Evolutionary conservation across 1,139 yeast genomes (phyloP).

Genomic region (Hyphopichia buzzinii): DNA sequence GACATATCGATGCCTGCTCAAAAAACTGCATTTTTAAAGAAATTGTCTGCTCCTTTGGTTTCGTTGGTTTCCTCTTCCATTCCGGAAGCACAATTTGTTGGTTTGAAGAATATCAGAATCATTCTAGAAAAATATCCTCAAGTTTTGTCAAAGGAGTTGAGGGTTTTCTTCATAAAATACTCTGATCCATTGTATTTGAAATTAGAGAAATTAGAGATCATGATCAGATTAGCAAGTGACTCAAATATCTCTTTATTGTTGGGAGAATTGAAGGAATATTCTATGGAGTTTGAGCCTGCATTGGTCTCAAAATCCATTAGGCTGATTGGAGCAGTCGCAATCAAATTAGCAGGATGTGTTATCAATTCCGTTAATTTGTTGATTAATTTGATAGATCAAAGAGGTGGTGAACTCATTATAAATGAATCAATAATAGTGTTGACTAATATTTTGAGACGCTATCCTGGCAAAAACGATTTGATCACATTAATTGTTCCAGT

Average conservation of each 20-base stretch:
- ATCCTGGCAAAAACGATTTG: slow-evolving; percentile 59
- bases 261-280: slow-evolving; percentile 86
- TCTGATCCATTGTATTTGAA: slow-evolving; percentile 93
- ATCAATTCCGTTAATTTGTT: slow-evolving; percentile 75
- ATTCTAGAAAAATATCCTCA: slow-evolving; percentile 86
- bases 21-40: slow-evolving; percentile 51
- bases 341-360: slow-evolving; percentile 62
- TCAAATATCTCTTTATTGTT: slow-evolving; percentile 67
- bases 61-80: slow-evolving; percentile 80
- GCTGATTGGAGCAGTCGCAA: slow-evolving; percentile 88
- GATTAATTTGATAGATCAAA: slow-evolving; percentile 70
- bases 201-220: slow-evolving; percentile 86
- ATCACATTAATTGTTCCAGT: slow-evolving; percentile 70
- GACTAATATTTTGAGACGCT: slow-evolving; percentile 77
- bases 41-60: slow-evolving; percentile 88
- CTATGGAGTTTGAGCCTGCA: slow-evolving; percentile 92
- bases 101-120: slow-evolving; percentile 86
- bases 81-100: slow-evolving; percentile 96
- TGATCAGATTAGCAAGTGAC: slow-evolving; percentile 78
- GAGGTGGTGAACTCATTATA: slow-evolving; percentile 69
- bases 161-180: slow-evolving; percentile 91
- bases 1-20: slow-evolving; percentile 35
- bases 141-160: slow-evolving; percentile 72
- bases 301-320: slow-evolving; percentile 79
- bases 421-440: slow-evolving; percentile 80